Percentiles rank a stretch among this genome's conserved stretches.
Evolutionary conservation across 345 rosid genomes (phyloP).

Genomic region (Eutrema heterophyllum): DNA sequence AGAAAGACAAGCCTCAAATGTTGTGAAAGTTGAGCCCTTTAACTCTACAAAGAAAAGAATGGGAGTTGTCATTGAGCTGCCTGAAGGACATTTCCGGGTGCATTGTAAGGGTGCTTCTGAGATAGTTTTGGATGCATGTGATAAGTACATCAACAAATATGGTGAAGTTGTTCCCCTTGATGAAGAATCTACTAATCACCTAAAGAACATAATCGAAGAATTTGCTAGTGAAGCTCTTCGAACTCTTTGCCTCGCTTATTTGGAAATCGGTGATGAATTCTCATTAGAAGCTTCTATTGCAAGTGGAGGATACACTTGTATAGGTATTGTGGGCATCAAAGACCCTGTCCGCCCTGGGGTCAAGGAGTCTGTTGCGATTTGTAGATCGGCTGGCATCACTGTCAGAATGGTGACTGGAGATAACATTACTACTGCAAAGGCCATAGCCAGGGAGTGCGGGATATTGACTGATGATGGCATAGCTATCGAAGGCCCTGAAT

Average conservation of each 20-base stretch:
- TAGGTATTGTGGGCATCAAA: constrained; percentile 82
- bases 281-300: constrained; percentile 54
- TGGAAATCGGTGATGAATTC: constrained; percentile 57
- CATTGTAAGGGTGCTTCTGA: constrained; percentile 95
- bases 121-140: constrained; percentile 66
- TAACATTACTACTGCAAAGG: constrained; percentile 82
- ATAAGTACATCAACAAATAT: constrained; percentile 56
- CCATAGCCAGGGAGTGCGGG: constrained; percentile 88
- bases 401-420: constrained; percentile 94
- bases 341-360: constrained; percentile 88
- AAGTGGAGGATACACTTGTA: constrained; percentile 48
- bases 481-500: constrained; percentile 61
- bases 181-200: constrained; percentile 40
- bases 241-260: constrained; percentile 85
- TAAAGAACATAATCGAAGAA: constrained; percentile 50
- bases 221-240: constrained; percentile 94
- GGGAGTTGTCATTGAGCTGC: constrained; percentile 78
- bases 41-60: constrained; percentile 84
- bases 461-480: constrained; percentile 61
- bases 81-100: constrained; percentile 51
- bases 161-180: constrained; percentile 76
- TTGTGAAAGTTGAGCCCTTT: constrained; percentile 86
- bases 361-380: constrained; percentile 74
- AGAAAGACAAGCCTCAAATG: constrained; percentile 43
- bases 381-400: constrained; percentile 75